Evolutionary conservation across 768 basidiomycete species (phyloP), one percentile per base, ranked within the genome.

Genomic region (Lepiota subincarnata): DNA sequence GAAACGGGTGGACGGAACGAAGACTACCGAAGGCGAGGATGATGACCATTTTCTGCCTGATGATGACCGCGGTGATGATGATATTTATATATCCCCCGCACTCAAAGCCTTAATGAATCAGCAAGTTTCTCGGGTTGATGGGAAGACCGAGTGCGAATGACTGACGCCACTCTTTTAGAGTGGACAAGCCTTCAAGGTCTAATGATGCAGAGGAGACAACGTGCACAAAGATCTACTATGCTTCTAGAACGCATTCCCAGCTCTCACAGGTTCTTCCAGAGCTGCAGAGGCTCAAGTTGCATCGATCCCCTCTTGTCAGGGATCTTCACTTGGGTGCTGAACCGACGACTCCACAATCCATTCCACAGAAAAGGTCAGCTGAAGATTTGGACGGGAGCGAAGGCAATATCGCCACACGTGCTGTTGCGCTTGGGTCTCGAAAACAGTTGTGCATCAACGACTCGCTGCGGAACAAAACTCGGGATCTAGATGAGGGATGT

Each of bases 181-280:
- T 72, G 13, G 72, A 75, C 51, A 71, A 68, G 58, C 57, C 59
- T 24, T 62, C 68, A 45, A 63, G 57, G 43, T 43, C 28, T 11
- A 61, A 68, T 19, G 64, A 63, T 12, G 70, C 68, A 50, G 71
- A 72, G 41, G 84, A 84, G 53, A 76, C 77, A 13, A 76, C 78
- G 3, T 89, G 87, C 62, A 87, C 82, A 35, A 89, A 92, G 75
- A 86, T 98, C 56, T 97, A 84, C 67, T 97, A 95, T 63, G 89
- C 95, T 0, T 98, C 97, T 0, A 78, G 96, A 28, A 99, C 96
- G 0, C 96, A 99, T 69, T 95, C 95, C 1, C 96, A 99, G 63
- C 80, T 99, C 3, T 78, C 93, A 1, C 96, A 99, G 66, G 78
- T 98, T 3, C 75, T 94, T 14, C 86, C 88, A 3, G 97, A 99